Evolutionary conservation across 148 eudicot species (phyloP), one percentile per base, ranked within the genome.

Genomic region (Gaultheria prostrata): DNA sequence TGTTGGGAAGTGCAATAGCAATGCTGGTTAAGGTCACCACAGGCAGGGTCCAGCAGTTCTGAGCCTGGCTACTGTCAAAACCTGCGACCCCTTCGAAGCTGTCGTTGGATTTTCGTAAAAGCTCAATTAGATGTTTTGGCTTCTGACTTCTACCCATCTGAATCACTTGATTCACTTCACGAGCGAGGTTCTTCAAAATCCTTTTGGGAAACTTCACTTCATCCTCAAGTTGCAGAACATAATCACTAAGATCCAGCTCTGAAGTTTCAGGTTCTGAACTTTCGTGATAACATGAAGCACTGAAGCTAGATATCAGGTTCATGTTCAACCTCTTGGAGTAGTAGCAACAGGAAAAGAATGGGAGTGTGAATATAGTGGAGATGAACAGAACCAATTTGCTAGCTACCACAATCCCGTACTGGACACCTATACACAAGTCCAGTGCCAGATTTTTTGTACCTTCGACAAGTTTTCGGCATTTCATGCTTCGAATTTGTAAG

Each of bases 351-450:
- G n/a, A 75, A 1, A 80, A 43, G 28, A 79, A n/a, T n/a, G 9
- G 63, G 26, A 15, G 21, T 10, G 53, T 4, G 8, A 53, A 50
- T 21, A 9, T 50, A 63, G 59, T 76, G 11, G 82, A 82, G 13
- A 88, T 11, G 35, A 84, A 21, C 14, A 33, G n/a, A 13, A 80
- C 10, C 0, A 59, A 21, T 67, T 86, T 88, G 81, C 87, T 51
- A 9, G 46, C 63, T 8, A 33, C 20, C 39, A 88, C 85, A 45
- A 84, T 48, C 17, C 43, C 14, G 33, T 63, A 63, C 72, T 88
- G 88, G 30, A 82, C 13, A 35, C 49, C 28, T 30, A 88, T 84
- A 50, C 78, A 54, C 5, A 84, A 0, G 24, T 57, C 56, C 35
- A 88, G 26, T 8, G 35, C 9, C 21, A 59, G 4, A 28, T 50